Conservation (phyloP, 495 filamentous ascomycete species). For the Lindgomyces ingoldianus region DNA sequence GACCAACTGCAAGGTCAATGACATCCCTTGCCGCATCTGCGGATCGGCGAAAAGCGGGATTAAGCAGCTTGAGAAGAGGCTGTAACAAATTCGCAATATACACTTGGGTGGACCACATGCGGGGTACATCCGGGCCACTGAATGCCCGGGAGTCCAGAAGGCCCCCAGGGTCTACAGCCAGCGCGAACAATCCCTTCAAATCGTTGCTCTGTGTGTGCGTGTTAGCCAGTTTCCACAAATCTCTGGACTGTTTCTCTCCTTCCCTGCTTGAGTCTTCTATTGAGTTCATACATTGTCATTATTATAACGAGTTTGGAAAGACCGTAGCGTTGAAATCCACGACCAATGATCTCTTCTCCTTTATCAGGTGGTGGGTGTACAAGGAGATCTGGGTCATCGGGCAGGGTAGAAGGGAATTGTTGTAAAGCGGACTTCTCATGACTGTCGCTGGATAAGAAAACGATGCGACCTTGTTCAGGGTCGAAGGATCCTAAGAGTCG, state of each 20-base stretch:
- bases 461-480: slow-evolving; percentile 3
- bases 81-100: slow-evolving; percentile 42
- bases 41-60: slow-evolving; percentile 45
- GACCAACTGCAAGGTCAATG: slow-evolving; percentile 40
- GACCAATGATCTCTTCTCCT: slow-evolving; percentile 3
- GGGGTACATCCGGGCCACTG: background rate
- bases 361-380: slow-evolving; percentile 7
- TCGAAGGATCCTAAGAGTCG: slow-evolving; percentile 9
- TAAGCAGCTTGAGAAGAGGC: slow-evolving; percentile 42
- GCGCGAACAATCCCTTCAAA: background rate
- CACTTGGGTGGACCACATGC: background rate
- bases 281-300: slow-evolving; percentile 16
- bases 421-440: slow-evolving; percentile 10
- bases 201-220: too few relatives aligned
- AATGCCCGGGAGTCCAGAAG: slow-evolving; percentile 22
- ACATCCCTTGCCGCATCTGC: slow-evolving; percentile 47
- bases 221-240: too few relatives aligned
- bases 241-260: background rate
- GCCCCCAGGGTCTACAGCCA: slow-evolving; percentile 24
- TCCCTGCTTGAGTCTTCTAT: slow-evolving; percentile 17
- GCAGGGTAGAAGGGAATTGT: slow-evolving; percentile 2
- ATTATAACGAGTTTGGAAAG: slow-evolving; percentile 7
- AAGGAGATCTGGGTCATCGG: slow-evolving; percentile 4
- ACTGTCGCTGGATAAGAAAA: slow-evolving; percentile 11
- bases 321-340: slow-evolving; percentile 17